These are phyloP conservation scores for Apiospora rasikravindrae DNA, from an alignment of 2,329 filamentous ascomycete species.

Conservation along the genomic window DNA sequence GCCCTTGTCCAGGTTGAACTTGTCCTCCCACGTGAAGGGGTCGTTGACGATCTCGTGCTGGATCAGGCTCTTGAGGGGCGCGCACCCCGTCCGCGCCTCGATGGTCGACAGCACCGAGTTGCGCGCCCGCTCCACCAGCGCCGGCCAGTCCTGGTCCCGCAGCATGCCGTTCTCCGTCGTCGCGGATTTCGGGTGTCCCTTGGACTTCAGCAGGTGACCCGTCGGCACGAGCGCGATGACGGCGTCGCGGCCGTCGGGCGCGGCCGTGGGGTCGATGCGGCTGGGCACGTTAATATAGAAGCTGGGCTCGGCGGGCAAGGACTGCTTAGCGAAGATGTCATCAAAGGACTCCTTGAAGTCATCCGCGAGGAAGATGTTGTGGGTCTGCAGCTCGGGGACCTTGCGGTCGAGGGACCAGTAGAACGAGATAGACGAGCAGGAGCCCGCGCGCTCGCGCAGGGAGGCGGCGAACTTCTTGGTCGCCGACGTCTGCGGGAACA, in stretches of 20 bases:
- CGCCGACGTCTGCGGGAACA: conserved; percentile 57
- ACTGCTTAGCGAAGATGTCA: conserved; percentile 72
- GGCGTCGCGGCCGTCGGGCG: conserved; percentile 67
- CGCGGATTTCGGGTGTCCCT: conserved; percentile 29
- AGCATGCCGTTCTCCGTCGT: conserved; percentile 37
- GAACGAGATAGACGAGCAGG: conserved; percentile 77
- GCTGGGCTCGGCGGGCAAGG: conserved; percentile 69
- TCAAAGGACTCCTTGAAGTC: conserved; percentile 77
- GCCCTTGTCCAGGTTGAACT: conserved; percentile 77
- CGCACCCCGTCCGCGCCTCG: conserved; percentile 61
- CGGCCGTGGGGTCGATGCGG: conserved; percentile 70
- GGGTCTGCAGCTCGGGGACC: conserved; percentile 67
- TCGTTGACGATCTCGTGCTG: conserved; percentile 69
- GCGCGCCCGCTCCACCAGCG: conserved; percentile 64
- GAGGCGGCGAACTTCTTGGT: conserved; percentile 41
- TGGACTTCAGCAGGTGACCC: conserved; percentile 66
- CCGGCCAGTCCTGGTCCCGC: conserved; percentile 62
- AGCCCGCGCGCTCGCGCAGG: conserved; percentile 57
- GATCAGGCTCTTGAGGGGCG: conserved; percentile 53
- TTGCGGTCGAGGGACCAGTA: conserved; percentile 71
- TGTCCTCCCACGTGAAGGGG: conserved; percentile 66
- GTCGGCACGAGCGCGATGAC: conserved; percentile 75
- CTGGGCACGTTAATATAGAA: conserved; percentile 82
- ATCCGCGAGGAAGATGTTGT: conserved; percentile 81
- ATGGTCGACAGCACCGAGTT: conserved; percentile 66